phyloP scores from a whole-genome alignment of 495 filamentous ascomycete species.

The Hypoxylon rickii region DNA sequence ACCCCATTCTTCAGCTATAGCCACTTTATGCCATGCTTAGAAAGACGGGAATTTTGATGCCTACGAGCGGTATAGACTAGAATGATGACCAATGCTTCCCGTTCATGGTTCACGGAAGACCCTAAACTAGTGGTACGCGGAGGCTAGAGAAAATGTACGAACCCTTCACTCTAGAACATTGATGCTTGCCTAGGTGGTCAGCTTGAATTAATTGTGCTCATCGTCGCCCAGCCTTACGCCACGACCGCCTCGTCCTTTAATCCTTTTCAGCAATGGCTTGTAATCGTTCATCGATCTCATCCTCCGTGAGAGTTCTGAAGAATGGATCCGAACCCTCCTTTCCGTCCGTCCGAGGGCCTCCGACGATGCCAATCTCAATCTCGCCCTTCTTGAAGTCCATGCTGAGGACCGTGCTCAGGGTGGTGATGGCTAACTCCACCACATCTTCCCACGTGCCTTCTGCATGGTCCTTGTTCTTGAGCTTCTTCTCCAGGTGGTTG shows the following conservation, averaged over 20 bases:
- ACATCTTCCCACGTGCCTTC: constrained; percentile 96
- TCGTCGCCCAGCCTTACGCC: constrained; percentile 34
- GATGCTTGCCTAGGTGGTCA: constrained; percentile 20
- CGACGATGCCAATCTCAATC: constrained; percentile 96
- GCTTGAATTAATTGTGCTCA: constrained; percentile 22
- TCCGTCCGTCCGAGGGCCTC: constrained; percentile 77
- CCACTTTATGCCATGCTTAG: constrained; percentile 20
- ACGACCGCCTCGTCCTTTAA: constrained; percentile 52
- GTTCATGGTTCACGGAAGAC: constrained; percentile 24
- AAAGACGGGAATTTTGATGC: constrained; percentile 2
- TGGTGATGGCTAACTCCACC: constrained; percentile 92
- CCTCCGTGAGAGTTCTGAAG: constrained; percentile 90
- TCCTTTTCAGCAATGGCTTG: constrained; percentile 99
- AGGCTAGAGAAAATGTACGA: constrained; percentile 9
- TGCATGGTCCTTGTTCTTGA: constrained; percentile 98
- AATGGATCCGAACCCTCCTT: constrained; percentile 74
- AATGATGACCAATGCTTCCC: constrained; percentile 17
- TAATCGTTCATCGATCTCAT: constrained; percentile 97
- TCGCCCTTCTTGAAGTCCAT: constrained; percentile 99
- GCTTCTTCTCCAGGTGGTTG: constrained; percentile 97
- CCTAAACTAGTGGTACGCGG: constrained; percentile 33
- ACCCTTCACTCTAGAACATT: constrained; percentile 22
- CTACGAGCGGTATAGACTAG: neutral
- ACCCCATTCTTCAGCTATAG: constrained; percentile 39
- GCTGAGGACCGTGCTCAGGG: constrained; percentile 91